These are phyloP conservation scores for Acer negundo DNA, from an alignment of 345 rosid genomes.

Conservation along the genomic window DNA sequence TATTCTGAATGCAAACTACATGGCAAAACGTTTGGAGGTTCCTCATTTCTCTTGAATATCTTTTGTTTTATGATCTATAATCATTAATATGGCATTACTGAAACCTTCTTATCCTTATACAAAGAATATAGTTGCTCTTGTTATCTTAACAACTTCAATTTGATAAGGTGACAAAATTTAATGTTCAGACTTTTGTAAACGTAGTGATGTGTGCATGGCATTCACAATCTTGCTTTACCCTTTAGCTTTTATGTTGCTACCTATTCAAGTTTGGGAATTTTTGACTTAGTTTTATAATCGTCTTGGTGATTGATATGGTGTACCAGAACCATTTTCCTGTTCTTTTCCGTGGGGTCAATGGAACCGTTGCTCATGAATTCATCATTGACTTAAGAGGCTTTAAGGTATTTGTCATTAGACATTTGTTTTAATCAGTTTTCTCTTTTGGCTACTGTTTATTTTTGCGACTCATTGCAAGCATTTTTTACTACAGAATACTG, in stretches of 20 bases:
- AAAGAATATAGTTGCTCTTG: background rate
- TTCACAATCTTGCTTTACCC: background rate
- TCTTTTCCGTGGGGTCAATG: conserved; percentile 95
- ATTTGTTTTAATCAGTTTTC: background rate
- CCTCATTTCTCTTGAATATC: conserved; percentile 19
- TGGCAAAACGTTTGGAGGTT: conserved; percentile 99
- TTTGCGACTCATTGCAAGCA: conserved; percentile 8
- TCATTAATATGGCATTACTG: background rate
- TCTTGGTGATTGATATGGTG: conserved; percentile 9
- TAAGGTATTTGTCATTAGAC: conserved; percentile 53
- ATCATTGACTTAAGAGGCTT: conserved; percentile 89
- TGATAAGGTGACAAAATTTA: background rate
- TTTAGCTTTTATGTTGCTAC: background rate
- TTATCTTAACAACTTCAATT: conserved; percentile 7
- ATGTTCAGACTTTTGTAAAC: background rate
- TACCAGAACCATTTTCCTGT: conserved; percentile 76
- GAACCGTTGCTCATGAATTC: conserved; percentile 96
- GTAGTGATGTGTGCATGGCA: background rate
- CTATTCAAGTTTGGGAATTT: background rate
- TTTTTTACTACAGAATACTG: conserved; percentile 61
- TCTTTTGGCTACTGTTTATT: conserved; percentile 18
- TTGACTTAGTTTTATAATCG: background rate
- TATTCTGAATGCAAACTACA: conserved; percentile 96
- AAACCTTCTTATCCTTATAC: background rate
- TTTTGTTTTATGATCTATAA: conserved; percentile 8